Evolutionary conservation across 2,329 filamentous ascomycete genomes (phyloP).

Genomic region (Thermomyces lanuginosus): DNA sequence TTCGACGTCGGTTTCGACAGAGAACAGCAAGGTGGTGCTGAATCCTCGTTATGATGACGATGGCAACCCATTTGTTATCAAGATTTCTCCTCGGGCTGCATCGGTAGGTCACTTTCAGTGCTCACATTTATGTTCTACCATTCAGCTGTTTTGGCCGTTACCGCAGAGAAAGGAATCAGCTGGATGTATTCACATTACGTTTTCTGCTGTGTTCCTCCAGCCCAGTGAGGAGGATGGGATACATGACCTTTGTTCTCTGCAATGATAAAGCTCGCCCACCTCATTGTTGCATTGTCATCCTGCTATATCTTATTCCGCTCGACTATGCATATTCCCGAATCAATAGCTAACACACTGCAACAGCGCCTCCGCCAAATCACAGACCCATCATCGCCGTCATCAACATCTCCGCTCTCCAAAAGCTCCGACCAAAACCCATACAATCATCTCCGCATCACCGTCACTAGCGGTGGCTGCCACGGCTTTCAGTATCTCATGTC

Average conservation of each 20-base stretch:
- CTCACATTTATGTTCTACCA: too few relatives aligned
- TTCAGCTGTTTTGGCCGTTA: too few relatives aligned
- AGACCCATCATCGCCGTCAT: conserved; percentile 24
- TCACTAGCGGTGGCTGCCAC: conserved; percentile 89
- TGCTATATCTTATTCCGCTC: conserved; percentile 2
- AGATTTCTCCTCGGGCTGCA: conserved; percentile 69
- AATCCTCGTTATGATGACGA: conserved; percentile 71
- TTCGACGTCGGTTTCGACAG: too few relatives aligned
- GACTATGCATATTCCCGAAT: conserved; percentile 2
- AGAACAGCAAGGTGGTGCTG: conserved; percentile 24
- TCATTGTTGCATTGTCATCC: too few relatives aligned
- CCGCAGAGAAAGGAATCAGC: too few relatives aligned
- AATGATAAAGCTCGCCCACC: too few relatives aligned
- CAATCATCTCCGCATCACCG: conserved; percentile 75
- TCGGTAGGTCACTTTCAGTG: conserved; percentile 38
- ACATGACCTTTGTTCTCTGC: too few relatives aligned
- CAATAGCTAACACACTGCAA: conserved; percentile 5
- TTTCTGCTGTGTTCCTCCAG: too few relatives aligned
- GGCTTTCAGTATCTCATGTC: conserved; percentile 97
- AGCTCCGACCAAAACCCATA: conserved; percentile 61
- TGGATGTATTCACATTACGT: too few relatives aligned
- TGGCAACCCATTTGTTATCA: conserved; percentile 66
- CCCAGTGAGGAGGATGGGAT: too few relatives aligned
- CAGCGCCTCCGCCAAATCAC: conserved; percentile 62
- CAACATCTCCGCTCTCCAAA: conserved; percentile 16